A percentile compares a stretch with the other conserved stretches of the same genome.
These are phyloP conservation scores for Oxytropis ochrocephala DNA, from an alignment of 306 rosid species.

Conservation along the genomic window DNA sequence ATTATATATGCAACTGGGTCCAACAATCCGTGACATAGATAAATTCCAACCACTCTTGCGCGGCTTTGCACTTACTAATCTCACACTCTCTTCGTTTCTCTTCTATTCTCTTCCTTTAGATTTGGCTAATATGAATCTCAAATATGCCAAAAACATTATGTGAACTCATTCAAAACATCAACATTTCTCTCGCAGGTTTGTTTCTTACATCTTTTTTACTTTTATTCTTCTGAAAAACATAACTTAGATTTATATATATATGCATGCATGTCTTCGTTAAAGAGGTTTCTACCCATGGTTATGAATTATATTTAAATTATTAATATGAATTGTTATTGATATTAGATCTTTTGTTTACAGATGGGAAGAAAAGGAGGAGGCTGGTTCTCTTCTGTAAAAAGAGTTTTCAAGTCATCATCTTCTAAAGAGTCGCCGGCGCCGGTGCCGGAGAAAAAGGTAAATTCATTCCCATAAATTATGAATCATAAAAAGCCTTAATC, in stretches of 20 bases:
- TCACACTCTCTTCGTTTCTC: slow-evolving; percentile 16
- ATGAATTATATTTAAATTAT: no score
- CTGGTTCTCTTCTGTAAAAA: slow-evolving; percentile 92
- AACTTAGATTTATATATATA: no score
- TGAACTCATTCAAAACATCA: slow-evolving; percentile 11
- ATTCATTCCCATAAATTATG: not conserved
- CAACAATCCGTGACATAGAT: slow-evolving; percentile 46
- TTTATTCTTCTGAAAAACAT: no score
- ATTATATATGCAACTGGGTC: not conserved
- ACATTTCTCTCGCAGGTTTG: slow-evolving; percentile 29
- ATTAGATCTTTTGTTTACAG: slow-evolving; percentile 15
- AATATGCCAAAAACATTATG: slow-evolving; percentile 11
- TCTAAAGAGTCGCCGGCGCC: slow-evolving; percentile 46
- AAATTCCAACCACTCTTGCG: slow-evolving; percentile 57
- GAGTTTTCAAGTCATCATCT: slow-evolving; percentile 68
- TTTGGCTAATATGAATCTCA: slow-evolving; percentile 1
- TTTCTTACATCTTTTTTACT: not conserved
- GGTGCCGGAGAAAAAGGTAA: slow-evolving; percentile 54
- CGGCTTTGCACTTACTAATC: slow-evolving; percentile 43
- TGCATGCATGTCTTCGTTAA: no score
- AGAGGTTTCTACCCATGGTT: no score
- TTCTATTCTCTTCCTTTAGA: not conserved
- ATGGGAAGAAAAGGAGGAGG: slow-evolving; percentile 90
- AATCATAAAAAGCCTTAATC: not conserved
- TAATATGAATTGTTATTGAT: no score